Evolutionary conservation across 192 early-diverging fungal genomes (phyloP), one percentile per base, ranked within the genome.

Genomic region (Nowakowskiella sp.): DNA sequence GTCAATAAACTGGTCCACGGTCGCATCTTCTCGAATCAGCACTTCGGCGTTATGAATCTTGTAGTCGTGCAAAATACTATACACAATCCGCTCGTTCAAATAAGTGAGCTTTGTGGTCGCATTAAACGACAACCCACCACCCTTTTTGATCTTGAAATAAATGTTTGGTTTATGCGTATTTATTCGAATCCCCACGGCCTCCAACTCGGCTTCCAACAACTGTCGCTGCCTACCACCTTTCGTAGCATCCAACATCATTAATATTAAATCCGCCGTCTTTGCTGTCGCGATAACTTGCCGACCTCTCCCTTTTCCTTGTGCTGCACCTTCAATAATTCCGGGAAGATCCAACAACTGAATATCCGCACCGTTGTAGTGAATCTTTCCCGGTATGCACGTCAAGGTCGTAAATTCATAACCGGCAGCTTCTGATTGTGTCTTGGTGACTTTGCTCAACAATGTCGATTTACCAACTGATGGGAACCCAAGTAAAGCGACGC

Each of bases 401-500:
- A 99, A 71, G 0, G 95, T 99, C 27, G 95, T 99, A 74, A 99
- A 96, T 67, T 97, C 93, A 48, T 93, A 66, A 13, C 31, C 26
- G 1, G 84, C 89, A 33, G 82, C 88, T 48, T 86, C 90, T 4
- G 90, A 90, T 56, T 91, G 83, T 3, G 92, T 93, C 31, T 90
- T 85, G 5, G 96, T 99, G 22, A 91, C 65, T 54, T 89, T 94
- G 61, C 80, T 85, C 8, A 97, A 73, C 50, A 97, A 71, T 2
- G 96, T 99, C n/a, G 91, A 94, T 65, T 99, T 97, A 49, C 96
- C 96, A 8, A 97, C 96, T 4, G 92, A 94, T n/a, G 96, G 96
- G 55, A 97, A 99, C 39, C 94, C 91, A 53, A 97, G 88, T 50
- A 97, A 75, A 1, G 86, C 90, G 47, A 97, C 91, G 42, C 94